Conservation (phyloP, 345 rosid species). For the Citrus unshiu region DNA sequence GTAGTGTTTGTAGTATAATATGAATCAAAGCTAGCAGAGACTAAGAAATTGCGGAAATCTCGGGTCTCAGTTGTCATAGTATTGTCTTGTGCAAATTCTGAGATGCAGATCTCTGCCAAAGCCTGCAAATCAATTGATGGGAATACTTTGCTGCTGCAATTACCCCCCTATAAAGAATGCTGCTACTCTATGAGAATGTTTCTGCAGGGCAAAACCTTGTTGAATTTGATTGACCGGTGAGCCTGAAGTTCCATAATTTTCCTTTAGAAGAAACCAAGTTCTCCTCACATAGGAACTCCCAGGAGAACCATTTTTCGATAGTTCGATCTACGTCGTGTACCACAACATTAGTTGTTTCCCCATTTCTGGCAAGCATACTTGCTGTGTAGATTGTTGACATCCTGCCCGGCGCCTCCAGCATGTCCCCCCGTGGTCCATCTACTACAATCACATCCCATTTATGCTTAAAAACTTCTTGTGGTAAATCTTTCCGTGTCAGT, state of each 20-base stretch:
- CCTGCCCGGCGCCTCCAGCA: slow-evolving; percentile 72
- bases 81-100: background rate
- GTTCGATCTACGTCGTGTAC: slow-evolving; percentile 79
- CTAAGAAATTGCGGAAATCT: background rate
- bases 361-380: slow-evolving; percentile 59
- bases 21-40: background rate
- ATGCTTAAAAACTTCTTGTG: slow-evolving; percentile 44
- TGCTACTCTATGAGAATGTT: slow-evolving; percentile 13
- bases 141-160: background rate
- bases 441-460: slow-evolving; percentile 82
- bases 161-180: slow-evolving; percentile 1
- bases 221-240: slow-evolving; percentile 45
- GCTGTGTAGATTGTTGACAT: slow-evolving; percentile 79
- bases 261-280: slow-evolving; percentile 78
- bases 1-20: background rate
- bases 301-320: slow-evolving; percentile 84
- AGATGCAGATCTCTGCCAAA: background rate
- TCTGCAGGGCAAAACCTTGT: slow-evolving; percentile 48
- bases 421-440: slow-evolving; percentile 71
- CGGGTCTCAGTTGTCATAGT: background rate
- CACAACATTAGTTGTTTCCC: slow-evolving; percentile 54
- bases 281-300: slow-evolving; percentile 85
- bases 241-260: slow-evolving; percentile 59
- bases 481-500: slow-evolving; percentile 52
- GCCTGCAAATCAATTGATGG: background rate